Percentiles rank a stretch among this genome's conserved stretches.
Conservation (phyloP, 225 moss, liverwort and hornwort species). For the Takakia lepidozioides region DNA sequence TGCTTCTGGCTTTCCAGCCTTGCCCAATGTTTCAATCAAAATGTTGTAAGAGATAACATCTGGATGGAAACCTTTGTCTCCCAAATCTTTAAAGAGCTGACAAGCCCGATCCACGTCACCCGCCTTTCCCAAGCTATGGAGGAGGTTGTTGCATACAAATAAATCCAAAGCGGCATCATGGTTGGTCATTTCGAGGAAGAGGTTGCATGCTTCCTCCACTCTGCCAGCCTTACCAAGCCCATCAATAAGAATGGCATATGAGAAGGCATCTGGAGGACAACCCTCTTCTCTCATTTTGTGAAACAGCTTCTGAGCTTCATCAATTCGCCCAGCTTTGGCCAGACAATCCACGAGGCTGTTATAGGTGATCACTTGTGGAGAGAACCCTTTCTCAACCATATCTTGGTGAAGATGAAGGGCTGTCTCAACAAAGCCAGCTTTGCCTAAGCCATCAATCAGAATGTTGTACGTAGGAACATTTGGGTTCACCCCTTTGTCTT, state of each 20-base stretch:
- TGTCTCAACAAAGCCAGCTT: slow-evolving; percentile 3
- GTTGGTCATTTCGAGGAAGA: slow-evolving; percentile 25
- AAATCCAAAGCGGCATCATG: slow-evolving; percentile 30
- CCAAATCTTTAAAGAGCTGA: slow-evolving; percentile 42
- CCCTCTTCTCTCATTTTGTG: slow-evolving; percentile 33
- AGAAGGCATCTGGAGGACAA: slow-evolving; percentile 28
- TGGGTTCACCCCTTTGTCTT: slow-evolving; percentile 4
- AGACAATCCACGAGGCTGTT: slow-evolving; percentile 36
- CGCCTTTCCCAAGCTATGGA: slow-evolving; percentile 34
- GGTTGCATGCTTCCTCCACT: slow-evolving; percentile 23
- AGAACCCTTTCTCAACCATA: slow-evolving; percentile 31
- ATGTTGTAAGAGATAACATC: slow-evolving; percentile 34
- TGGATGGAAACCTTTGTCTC: slow-evolving; percentile 16
- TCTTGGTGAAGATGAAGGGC: slow-evolving; percentile 10
- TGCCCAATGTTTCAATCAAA: slow-evolving; percentile 37
- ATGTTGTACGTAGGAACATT: slow-evolving; percentile 14
- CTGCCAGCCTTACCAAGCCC: slow-evolving; percentile 29
- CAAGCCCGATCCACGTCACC: slow-evolving; percentile 25
- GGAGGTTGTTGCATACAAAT: slow-evolving; percentile 39
- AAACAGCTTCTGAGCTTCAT: slow-evolving; percentile 30
- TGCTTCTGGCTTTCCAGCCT: slow-evolving; percentile 35
- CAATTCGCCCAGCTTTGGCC: slow-evolving; percentile 34
- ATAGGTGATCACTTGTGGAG: slow-evolving; percentile 33
- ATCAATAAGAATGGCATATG: slow-evolving; percentile 42
- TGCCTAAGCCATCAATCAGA: slow-evolving; percentile 7